A percentile compares a stretch with the other conserved stretches of the same genome.
These are phyloP conservation scores for Seiridium unicorne DNA, from an alignment of 2,329 filamentous ascomycete species.

Conservation along the genomic window DNA sequence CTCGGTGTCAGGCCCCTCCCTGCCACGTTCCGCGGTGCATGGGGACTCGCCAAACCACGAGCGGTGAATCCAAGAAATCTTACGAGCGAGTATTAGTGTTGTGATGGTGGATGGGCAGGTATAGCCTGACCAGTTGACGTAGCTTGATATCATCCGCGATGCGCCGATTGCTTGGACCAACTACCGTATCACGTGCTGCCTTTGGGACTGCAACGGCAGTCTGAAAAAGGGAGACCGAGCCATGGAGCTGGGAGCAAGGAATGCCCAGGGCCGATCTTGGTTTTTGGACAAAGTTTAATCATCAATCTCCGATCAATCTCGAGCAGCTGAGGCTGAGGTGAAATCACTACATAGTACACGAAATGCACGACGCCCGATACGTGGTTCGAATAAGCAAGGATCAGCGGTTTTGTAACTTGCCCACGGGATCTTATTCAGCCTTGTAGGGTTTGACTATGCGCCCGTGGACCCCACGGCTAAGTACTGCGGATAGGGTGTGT, in stretches of 20 bases:
- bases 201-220: background rate
- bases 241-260: background rate
- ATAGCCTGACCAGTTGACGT: too few species aligned
- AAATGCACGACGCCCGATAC: background rate
- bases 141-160: too few species aligned
- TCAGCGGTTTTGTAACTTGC: background rate
- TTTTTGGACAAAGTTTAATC: too few species aligned
- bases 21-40: background rate
- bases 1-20: background rate
- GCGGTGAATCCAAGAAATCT: background rate
- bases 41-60: background rate
- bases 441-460: conserved; percentile 1
- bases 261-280: too few species aligned
- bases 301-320: too few species aligned
- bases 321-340: too few species aligned
- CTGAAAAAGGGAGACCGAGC: background rate
- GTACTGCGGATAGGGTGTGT: background rate
- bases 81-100: background rate
- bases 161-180: too few species aligned
- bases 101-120: background rate
- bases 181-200: background rate
- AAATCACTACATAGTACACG: background rate
- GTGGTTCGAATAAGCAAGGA: background rate
- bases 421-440: background rate
- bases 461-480: background rate